These are phyloP conservation scores for Aspergillus haitiensis DNA, from an alignment of 495 filamentous ascomycete genomes.

Conservation along the genomic window DNA sequence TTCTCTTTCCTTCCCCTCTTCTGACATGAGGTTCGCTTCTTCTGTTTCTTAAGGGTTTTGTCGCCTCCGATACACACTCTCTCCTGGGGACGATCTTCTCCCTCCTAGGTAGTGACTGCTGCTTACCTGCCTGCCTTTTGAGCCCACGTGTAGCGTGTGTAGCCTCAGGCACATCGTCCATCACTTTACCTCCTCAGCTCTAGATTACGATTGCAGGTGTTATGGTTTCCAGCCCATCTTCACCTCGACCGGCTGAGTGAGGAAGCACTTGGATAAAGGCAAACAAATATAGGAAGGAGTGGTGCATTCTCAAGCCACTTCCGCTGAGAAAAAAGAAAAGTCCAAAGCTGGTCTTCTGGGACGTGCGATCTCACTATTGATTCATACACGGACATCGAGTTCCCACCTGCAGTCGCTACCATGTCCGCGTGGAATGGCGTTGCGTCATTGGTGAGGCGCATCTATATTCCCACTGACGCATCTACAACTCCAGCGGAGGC, in stretches of 20 bases:
- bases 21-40: conserved; percentile 6
- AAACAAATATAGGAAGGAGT: not conserved
- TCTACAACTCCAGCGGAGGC: conserved; percentile 69
- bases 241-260: conserved; percentile 12
- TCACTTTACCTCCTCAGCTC: not conserved
- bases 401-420: not conserved
- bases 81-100: conserved; percentile 10
- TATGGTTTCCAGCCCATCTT: conserved; percentile 10
- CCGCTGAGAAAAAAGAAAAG: not conserved
- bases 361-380: not conserved
- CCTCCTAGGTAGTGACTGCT: not conserved
- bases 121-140: not conserved
- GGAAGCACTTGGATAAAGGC: not conserved
- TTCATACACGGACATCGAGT: no score
- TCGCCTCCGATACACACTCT: conserved; percentile 7
- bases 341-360: conserved; percentile 12
- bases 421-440: conserved; percentile 24
- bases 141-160: not conserved
- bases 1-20: conserved; percentile 14
- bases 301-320: not conserved
- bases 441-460: conserved; percentile 64
- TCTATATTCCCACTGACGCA: conserved; percentile 68
- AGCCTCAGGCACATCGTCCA: not conserved
- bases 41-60: conserved; percentile 6
- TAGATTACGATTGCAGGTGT: not conserved